Base-by-base conservation (phyloP, 2,329 filamentous ascomycete species). In the Cladosporium sp. region DNA sequence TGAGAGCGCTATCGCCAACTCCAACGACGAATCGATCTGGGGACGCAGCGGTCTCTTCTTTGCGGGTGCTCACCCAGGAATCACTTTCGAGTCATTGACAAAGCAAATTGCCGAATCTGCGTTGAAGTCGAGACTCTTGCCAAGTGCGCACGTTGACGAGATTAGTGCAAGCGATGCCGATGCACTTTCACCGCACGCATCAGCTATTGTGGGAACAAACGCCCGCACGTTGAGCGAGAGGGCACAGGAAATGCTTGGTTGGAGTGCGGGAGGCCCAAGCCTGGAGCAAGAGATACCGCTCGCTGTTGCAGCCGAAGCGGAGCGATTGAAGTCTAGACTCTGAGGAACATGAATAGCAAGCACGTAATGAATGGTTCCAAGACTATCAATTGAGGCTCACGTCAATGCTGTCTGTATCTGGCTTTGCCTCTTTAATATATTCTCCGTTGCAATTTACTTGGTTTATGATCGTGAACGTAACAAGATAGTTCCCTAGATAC, bases 101-200 rank as follows among this genome's bases (percentile, higher is more conserved):
- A 40, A 40, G 20, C 17, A 40, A 40, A 40, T 40, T 15, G 38
- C 38, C 4, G 38, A 20, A 24, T 6, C 38, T 11, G 38, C 38
- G 11, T 13, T 7, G 7, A 40, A 40, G 11, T 15, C 20, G 4
- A 17, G 15, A 7, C 17, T 22, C 11, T 6, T 44, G 29, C 42
- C 42, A 18, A 27, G n/a, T 8, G 24, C n/a, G 13, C 27, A 44
- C 7, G 42, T 44, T 11, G 42, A 44, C 12, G 42, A 44, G 32
- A 44, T 44, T 12, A 44, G 42, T 24, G 42, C 42, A 11, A 17
- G 17, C 19, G 42, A 44, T 13, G 42, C 42, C 13, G 42, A 44
- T 12, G 30, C 29, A 12, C 42, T 44, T 20, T 44, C 42, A 12
- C 42, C 32, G 20, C 42, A 44, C 22, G 42, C 42, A 20, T 44